Base-by-base conservation (phyloP, 257 asterid species). In the Plantago major region DNA sequence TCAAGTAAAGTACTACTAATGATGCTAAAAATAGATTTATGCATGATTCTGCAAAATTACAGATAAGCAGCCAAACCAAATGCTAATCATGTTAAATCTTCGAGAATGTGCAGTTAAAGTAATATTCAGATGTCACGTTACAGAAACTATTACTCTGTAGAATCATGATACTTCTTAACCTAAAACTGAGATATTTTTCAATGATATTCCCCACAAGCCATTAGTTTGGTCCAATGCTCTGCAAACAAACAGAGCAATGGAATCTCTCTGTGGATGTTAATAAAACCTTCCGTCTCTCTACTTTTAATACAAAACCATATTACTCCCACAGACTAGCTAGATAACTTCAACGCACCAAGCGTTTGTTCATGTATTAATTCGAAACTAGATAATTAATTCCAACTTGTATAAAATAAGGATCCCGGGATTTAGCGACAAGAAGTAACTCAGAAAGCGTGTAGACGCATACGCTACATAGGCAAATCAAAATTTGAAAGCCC, bases 221-320 rank as follows among this genome's bases (percentile, higher is more conserved):
- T 50, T 30, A 15, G 51, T 55, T 47, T 46, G 67, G 58, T 47
- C 40, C 46, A 10, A 19, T 52, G 46, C 45, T 56, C 47, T 56
- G 28, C 46, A 14, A 15, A 42, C 9, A 7, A 38, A 15, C 46
- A 38, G 26, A 10, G 46, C 46, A 7, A 5, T 13, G 9, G 15
- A 13, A 38, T 42, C 37, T 43, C 7, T 33, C 40, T 33, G 40
- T 33, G 40, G 40, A 33, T 33, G 40, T 1, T 33, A 33, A 5
- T 0, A 1, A 7, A 33, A 33, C 40, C 40, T 30, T 33, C 8
- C 8, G 43, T 13, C 17, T 11, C 10, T 10, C 40, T 51, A 8
- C 38, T 18, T 16, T 22, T 13, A 44, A 49, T 6, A 49, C 3
- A 62, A 33, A 62, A 11, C 56, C 11, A 50, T 9, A 38, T 49